Conservation (phyloP, 2,329 filamentous ascomycete species). For the Monosporascus sp. region DNA sequence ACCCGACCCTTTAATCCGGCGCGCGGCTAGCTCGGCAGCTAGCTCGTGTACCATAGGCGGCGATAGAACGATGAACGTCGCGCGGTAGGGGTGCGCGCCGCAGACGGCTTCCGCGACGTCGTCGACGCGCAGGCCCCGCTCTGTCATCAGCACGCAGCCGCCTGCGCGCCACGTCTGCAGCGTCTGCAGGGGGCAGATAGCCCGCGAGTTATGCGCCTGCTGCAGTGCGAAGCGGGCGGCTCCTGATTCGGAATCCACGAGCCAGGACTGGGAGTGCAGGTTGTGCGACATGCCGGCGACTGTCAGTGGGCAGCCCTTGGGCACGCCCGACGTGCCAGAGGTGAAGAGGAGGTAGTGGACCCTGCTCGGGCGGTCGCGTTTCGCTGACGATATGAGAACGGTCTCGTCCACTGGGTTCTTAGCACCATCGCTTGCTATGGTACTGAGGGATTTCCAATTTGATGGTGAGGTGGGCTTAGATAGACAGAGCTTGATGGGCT, state of each 20-base stretch:
- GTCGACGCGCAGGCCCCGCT: slow-evolving; percentile 2
- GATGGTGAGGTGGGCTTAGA: not conserved
- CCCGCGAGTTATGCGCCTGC: slow-evolving; percentile 7
- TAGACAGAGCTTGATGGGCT: not conserved
- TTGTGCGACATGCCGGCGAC: slow-evolving; percentile 3
- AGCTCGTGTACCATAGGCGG: slow-evolving; percentile 9
- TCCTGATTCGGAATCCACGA: not conserved
- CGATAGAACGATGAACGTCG: slow-evolving; percentile 6
- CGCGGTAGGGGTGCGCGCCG: not conserved
- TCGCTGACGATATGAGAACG: not conserved
- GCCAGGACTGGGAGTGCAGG: slow-evolving; percentile 8
- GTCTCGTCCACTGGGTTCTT: not conserved
- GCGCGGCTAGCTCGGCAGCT: not conserved
- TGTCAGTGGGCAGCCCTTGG: slow-evolving; percentile 7
- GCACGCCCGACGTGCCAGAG: slow-evolving; percentile 7
- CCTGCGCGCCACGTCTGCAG: slow-evolving; percentile 9
- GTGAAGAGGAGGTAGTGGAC: slow-evolving; percentile 8
- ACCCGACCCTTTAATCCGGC: too few relatives aligned
- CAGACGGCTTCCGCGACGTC: slow-evolving; percentile 4
- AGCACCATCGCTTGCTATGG: not conserved
- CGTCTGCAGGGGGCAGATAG: slow-evolving; percentile 5
- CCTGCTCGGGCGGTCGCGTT: not conserved
- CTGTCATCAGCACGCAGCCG: slow-evolving; percentile 6
- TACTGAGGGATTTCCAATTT: slow-evolving; percentile 1
- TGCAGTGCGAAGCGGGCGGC: not conserved